Base-by-base conservation (phyloP, 164 flowering plant species). In the Macadamia tetraphylla region DNA sequence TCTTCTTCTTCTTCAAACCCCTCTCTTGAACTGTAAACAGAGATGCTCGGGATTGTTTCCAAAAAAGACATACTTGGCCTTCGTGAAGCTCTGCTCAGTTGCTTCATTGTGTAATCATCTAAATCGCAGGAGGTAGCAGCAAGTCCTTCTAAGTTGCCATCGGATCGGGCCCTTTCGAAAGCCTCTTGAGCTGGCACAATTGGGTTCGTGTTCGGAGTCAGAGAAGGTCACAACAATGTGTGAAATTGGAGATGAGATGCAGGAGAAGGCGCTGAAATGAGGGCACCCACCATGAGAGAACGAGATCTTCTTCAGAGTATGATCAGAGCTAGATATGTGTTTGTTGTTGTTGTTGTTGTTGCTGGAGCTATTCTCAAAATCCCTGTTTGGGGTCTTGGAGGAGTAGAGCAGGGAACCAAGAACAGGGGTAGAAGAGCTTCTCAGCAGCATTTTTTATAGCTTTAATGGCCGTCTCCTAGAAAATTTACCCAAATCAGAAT, bases 331-430 rank as follows among this genome's bases (percentile, higher is more conserved):
- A 10, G 67, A 55, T 15, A 79, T 12, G 55, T 51, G 66, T 62
- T 70, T 67, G 75, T 13, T 60, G 79, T 55, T 63, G 65, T 23
- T 23, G 23, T 23, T 23, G 23, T 23, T 23, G 23, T 23, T 23
- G 23, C 23, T 23, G 23, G 23, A 23, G 23, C 52, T 67, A 67
- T 64, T 43, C 48, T 67, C 80, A 63, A 44, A 67, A 60, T 58
- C 73, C 70, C 57, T 81, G 67, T 62, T 77, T 35, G 87, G 84
- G 63, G 75, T 77, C 1, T 84, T 85, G 3, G 86, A 68, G 71
- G 89, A 80, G 63, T 87, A 68, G 62, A 88, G 83, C 6, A 90
- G 86, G 57, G 98, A 93, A 32, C 94, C 91, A 71, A 93, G 92
- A 81, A 90, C 67, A 49, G 97, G 97, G 1, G 95, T 88, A 23